These are phyloP conservation scores for Achaetomiella virescens DNA, from an alignment of 495 filamentous ascomycete genomes.

Conservation along the genomic window DNA sequence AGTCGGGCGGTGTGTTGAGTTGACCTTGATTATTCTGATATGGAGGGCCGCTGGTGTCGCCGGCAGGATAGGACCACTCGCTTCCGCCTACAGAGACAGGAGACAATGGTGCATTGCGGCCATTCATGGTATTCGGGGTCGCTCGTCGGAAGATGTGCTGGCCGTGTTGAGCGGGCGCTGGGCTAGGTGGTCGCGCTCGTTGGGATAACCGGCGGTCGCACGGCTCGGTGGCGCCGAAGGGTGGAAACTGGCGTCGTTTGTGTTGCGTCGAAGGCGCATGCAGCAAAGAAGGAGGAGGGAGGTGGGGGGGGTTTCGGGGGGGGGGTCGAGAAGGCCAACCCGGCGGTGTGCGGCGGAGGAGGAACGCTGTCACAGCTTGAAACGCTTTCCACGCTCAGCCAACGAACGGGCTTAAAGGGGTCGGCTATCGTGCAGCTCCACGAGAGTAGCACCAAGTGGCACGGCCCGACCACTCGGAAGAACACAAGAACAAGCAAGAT, in stretches of 20 bases:
- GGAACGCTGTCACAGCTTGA: conserved; percentile 16
- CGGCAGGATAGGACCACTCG: conserved; percentile 78
- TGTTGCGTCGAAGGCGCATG: background rate
- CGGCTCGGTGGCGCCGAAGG: conserved; percentile 5
- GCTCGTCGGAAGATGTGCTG: conserved; percentile 12
- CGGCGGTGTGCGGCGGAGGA: conserved; percentile 1
- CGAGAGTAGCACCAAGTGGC: conserved; percentile 10
- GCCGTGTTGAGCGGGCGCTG: conserved; percentile 15
- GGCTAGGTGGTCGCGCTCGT: conserved; percentile 10
- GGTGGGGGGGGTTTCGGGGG: too few relatives aligned
- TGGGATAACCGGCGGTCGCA: background rate
- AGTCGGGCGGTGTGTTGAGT: conserved; percentile 64
- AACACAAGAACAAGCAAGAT: background rate
- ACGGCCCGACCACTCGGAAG: conserved; percentile 9
- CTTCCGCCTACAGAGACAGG: conserved; percentile 75
- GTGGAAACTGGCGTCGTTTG: conserved; percentile 3
- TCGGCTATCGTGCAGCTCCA: background rate
- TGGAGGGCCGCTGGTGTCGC: conserved; percentile 47
- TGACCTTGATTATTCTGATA: conserved; percentile 53
- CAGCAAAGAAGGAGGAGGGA: background rate
- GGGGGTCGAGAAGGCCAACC: background rate
- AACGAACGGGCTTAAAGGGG: conserved; percentile 8
- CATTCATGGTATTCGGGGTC: conserved; percentile 39
- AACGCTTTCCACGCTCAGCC: conserved; percentile 15
- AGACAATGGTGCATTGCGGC: conserved; percentile 62